Conservation (phyloP, 306 rosid species). For the Trifolium repens region DNA sequence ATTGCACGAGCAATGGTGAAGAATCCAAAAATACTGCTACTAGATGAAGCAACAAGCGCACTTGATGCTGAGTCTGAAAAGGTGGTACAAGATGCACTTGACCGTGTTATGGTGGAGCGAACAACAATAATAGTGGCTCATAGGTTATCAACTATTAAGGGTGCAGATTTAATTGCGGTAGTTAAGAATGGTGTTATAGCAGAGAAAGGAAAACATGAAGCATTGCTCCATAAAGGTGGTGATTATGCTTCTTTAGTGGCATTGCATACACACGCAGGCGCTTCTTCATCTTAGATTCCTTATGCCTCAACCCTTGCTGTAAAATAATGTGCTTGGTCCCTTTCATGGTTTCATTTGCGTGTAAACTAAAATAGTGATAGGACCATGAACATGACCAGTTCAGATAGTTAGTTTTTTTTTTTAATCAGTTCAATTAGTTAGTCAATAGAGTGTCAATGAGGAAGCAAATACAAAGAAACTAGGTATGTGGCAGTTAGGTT, state of each 20-base stretch:
- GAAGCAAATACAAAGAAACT: too few species aligned
- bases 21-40: constrained; percentile 65
- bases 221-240: constrained; percentile 60
- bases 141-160: constrained; percentile 62
- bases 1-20: constrained; percentile 73
- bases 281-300: constrained; percentile 50
- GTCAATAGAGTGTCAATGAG: too few species aligned
- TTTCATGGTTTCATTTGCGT: not conserved
- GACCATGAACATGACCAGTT: too few species aligned
- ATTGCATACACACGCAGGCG: constrained; percentile 53
- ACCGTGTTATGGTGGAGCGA: constrained; percentile 59
- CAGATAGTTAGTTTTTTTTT: too few species aligned
- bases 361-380: too few species aligned
- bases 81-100: constrained; percentile 81
- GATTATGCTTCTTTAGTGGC: constrained; percentile 72
- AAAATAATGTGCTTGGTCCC: not conserved
- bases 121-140: constrained; percentile 78
- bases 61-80: constrained; percentile 85
- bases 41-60: constrained; percentile 86
- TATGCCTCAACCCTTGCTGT: not conserved
- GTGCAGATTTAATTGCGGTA: constrained; percentile 70
- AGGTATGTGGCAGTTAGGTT: too few species aligned
- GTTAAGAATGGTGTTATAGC: constrained; percentile 70
- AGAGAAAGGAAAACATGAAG: constrained; percentile 74
- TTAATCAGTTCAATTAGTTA: too few species aligned